A percentile compares a stretch with the other conserved stretches of the same genome.
phyloP scores from a whole-genome alignment of 306 rosid genomes.

The Trifolium fragiferum region DNA sequence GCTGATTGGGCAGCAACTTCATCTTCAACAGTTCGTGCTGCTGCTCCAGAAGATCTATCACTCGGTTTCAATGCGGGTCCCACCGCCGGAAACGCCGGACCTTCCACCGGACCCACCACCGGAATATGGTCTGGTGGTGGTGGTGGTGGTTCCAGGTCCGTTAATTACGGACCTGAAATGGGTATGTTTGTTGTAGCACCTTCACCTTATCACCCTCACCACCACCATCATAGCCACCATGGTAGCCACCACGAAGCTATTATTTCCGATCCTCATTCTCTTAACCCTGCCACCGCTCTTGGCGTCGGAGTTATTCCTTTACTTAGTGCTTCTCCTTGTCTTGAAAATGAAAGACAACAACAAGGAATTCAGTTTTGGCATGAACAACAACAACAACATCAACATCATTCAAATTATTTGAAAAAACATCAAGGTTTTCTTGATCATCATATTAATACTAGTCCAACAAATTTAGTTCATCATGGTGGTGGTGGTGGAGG shows the following conservation, averaged over 20 bases:
- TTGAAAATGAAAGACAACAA: constrained; percentile 40
- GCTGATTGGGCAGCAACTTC: constrained; percentile 87
- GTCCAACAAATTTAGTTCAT: constrained; percentile 45
- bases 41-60: constrained; percentile 74
- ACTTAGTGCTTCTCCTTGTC: constrained; percentile 61
- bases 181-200: constrained; percentile 76
- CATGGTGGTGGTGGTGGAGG: constrained; percentile 8
- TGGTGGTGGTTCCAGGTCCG: constrained; percentile 20
- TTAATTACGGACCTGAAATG: constrained; percentile 78
- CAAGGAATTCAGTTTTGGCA: constrained; percentile 90
- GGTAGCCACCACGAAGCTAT: constrained; percentile 30
- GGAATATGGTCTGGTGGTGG: constrained; percentile 48
- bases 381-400: constrained; percentile 51
- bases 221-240: constrained; percentile 35
- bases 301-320: constrained; percentile 87
- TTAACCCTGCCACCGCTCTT: constrained; percentile 81
- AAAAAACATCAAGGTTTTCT: constrained; percentile 55
- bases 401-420: constrained; percentile 46
- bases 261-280: constrained; percentile 55
- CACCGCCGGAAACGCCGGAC: constrained; percentile 42
- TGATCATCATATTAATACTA: constrained; percentile 40
- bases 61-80: constrained; percentile 94
- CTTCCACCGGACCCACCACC: constrained; percentile 56
- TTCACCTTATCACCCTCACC: constrained; percentile 50
- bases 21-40: constrained; percentile 44